Percentiles rank a stretch among this genome's conserved stretches.
phyloP scores from a whole-genome alignment of 768 basidiomycete genomes.

The Leccinum pellstonianum region DNA sequence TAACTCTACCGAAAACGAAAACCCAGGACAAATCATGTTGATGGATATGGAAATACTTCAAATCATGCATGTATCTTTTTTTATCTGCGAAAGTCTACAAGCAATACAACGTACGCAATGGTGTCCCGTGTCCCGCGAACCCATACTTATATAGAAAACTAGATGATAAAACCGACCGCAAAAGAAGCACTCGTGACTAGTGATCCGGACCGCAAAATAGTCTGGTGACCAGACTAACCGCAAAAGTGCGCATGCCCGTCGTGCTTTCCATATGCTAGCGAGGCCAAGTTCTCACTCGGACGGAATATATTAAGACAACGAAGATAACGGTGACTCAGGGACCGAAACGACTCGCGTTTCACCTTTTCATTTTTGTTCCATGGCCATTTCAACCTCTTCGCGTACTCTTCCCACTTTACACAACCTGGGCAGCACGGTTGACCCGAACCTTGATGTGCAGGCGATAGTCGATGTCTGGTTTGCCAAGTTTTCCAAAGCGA shows the following conservation, averaged over 20 bases:
- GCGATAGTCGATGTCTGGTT: conserved; percentile 43
- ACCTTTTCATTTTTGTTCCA: conserved; percentile 4
- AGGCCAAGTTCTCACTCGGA: not conserved
- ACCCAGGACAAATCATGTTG: not conserved
- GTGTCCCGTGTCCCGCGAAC: not conserved
- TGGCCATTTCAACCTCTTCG: conserved; percentile 4
- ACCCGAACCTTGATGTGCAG: conserved; percentile 36
- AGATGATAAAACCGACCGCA: not conserved
- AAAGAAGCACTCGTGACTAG: not conserved
- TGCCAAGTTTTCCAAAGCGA: conserved; percentile 34
- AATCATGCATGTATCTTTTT: not conserved
- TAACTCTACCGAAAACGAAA: not conserved
- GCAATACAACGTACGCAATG: not conserved
- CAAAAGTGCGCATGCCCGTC: too few species aligned
- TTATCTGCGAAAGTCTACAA: not conserved
- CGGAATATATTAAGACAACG: not conserved
- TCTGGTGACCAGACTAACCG: too few species aligned
- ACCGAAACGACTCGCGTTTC: not conserved
- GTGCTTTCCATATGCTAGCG: too few species aligned
- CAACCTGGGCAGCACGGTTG: conserved; percentile 23
- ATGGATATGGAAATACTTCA: not conserved
- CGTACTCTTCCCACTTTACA: conserved; percentile 25
- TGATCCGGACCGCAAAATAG: not conserved
- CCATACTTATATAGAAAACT: too few species aligned
- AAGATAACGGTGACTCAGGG: not conserved